Evolutionary conservation across 1,284 basidiomycete species (phyloP).

Genomic region (Athelia psychrophila): DNA sequence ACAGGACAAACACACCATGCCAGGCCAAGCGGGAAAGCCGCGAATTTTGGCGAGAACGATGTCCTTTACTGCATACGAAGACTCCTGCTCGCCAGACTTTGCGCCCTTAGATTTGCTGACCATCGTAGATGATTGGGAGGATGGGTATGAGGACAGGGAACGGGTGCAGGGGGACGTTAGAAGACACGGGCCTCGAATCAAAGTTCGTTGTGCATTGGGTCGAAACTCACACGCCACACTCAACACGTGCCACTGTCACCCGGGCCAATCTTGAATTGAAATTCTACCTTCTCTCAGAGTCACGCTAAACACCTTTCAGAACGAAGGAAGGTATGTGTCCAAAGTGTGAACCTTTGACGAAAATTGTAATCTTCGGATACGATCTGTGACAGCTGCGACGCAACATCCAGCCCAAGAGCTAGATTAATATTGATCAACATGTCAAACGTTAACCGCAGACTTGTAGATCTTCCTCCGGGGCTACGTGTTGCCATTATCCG

Average conservation of each 20-base stretch:
- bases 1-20: conserved; percentile 57
- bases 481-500: too few species aligned
- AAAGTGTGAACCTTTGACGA: too few species aligned
- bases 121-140: conserved; percentile 25
- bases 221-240: not conserved
- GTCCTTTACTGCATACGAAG: conserved; percentile 54
- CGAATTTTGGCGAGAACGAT: conserved; percentile 91
- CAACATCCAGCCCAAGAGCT: too few species aligned
- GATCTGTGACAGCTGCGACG: too few species aligned
- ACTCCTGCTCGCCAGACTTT: conserved; percentile 37
- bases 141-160: not conserved
- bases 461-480: too few species aligned
- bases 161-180: not conserved
- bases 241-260: not conserved
- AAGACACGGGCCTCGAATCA: not conserved
- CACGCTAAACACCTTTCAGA: too few species aligned
- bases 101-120: conserved; percentile 38
- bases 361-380: too few species aligned
- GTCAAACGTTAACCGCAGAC: too few species aligned
- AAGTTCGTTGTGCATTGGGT: not conserved
- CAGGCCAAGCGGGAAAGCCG: conserved; percentile 93
- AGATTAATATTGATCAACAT: too few species aligned
- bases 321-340: too few species aligned
- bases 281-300: too few species aligned
- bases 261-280: too few species aligned